phyloP scores from a whole-genome alignment of 2,329 filamentous ascomycete genomes.

The Neopestalotiopsis sp. region DNA sequence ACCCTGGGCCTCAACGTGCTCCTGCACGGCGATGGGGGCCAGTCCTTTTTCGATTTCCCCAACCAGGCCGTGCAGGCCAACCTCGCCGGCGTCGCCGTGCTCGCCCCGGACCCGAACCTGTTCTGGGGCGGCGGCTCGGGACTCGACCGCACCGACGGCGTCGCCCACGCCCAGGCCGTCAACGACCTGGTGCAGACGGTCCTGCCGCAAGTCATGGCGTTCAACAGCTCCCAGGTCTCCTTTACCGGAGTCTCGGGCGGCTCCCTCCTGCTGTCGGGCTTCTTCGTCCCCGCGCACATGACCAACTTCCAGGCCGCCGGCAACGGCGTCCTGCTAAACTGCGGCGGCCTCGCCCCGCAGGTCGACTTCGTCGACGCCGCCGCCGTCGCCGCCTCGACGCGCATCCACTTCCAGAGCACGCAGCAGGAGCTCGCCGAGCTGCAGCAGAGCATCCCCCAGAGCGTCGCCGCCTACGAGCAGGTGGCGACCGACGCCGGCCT shows the following conservation, averaged over 20 bases:
- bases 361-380: conserved; percentile 47
- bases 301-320: conserved; percentile 48
- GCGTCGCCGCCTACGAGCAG: conserved; percentile 57
- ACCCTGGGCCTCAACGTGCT: conserved; percentile 60
- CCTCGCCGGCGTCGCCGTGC: conserved; percentile 57
- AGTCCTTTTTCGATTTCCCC: conserved; percentile 64
- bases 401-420: conserved; percentile 63
- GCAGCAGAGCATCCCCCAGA: conserved; percentile 55
- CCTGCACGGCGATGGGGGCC: conserved; percentile 64
- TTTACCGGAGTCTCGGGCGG: conserved; percentile 66
- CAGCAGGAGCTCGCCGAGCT: conserved; percentile 54
- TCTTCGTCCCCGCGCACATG: conserved; percentile 64
- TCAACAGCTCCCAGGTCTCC: conserved; percentile 57
- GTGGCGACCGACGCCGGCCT: conserved; percentile 51
- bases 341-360: conserved; percentile 59
- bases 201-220: conserved; percentile 58
- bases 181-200: conserved; percentile 55
- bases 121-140: conserved; percentile 64
- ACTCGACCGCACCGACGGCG: conserved; percentile 59
- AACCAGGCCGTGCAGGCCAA: conserved; percentile 58
- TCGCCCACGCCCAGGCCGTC: conserved; percentile 60
- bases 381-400: conserved; percentile 49
- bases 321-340: conserved; percentile 60
- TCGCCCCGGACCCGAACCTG: conserved; percentile 59
- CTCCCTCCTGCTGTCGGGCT: conserved; percentile 57